Percentiles rank a stretch among this genome's conserved stretches.
phyloP scores from a whole-genome alignment of 257 asterid species.

The Solanum dulcamara region DNA sequence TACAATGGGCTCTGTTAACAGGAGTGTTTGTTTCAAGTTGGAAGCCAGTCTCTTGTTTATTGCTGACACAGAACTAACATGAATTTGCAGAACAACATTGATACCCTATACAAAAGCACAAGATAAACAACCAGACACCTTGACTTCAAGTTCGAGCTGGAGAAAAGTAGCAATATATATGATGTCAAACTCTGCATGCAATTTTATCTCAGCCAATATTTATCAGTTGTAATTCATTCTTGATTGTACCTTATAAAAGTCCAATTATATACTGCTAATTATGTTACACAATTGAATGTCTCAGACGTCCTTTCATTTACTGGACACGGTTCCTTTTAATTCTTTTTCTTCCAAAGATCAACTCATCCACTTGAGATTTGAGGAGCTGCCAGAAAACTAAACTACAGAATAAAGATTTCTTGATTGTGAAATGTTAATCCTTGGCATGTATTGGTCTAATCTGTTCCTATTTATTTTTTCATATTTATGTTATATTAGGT shows the following conservation, averaged over 20 bases:
- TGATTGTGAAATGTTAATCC: too few relatives aligned
- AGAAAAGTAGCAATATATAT: neutral
- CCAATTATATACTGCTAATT: neutral
- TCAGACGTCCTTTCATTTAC: neutral
- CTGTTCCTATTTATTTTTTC: too few relatives aligned
- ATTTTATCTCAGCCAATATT: neutral
- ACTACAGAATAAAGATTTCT: too few relatives aligned
- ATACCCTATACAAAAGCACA: slow-evolving; percentile 42
- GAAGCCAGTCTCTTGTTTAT: neutral
- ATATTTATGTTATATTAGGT: too few relatives aligned
- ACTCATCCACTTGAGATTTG: neutral
- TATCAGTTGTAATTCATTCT: neutral
- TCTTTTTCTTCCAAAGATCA: neutral
- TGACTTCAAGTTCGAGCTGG: neutral
- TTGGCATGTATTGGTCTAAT: too few relatives aligned
- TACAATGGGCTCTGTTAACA: neutral
- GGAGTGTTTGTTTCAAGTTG: neutral
- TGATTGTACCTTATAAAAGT: neutral
- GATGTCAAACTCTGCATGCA: neutral
- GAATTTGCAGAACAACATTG: slow-evolving; percentile 43
- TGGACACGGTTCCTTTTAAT: neutral
- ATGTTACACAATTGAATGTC: neutral
- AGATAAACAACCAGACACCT: slow-evolving; percentile 18
- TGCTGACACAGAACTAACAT: slow-evolving; percentile 1
- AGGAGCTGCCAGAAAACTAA: neutral